Conservation (phyloP, 371 early-diverging fungal genomes). For the Batkoa obscura region DNA sequence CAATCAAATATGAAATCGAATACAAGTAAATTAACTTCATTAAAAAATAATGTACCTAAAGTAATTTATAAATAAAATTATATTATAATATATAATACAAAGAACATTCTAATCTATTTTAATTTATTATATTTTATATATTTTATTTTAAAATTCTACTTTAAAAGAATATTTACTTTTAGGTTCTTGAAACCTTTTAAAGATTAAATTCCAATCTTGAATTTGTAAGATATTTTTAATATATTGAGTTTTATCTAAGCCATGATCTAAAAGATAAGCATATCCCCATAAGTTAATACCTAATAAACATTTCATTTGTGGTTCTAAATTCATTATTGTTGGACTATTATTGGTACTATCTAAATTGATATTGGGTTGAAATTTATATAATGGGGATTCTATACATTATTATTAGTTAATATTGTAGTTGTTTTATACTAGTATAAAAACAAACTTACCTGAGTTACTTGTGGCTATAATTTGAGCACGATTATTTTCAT, state of each 20-base stretch:
- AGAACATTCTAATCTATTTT: too few relatives aligned
- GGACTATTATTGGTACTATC: background rate
- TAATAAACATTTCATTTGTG: background rate
- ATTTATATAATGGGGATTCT: background rate
- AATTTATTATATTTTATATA: too few relatives aligned
- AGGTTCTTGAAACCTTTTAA: background rate
- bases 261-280: slow-evolving; percentile 6
- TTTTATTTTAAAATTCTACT: background rate
- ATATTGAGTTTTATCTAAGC: background rate
- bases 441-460: background rate
- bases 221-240: background rate
- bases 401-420: background rate
- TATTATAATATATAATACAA: background rate
- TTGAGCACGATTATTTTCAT: background rate
- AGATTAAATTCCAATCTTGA: background rate
- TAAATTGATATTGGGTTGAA: background rate
- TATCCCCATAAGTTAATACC: slow-evolving; percentile 4
- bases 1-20: too few relatives aligned
- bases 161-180: background rate
- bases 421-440: background rate
- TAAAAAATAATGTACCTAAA: background rate
- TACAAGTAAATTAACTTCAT: background rate
- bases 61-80: background rate
- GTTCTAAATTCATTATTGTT: background rate
- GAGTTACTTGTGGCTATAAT: slow-evolving; percentile 2